Evolutionary conservation across 2,329 filamentous ascomycete species (phyloP).

Genomic region (Aspergillus bombycis): DNA sequence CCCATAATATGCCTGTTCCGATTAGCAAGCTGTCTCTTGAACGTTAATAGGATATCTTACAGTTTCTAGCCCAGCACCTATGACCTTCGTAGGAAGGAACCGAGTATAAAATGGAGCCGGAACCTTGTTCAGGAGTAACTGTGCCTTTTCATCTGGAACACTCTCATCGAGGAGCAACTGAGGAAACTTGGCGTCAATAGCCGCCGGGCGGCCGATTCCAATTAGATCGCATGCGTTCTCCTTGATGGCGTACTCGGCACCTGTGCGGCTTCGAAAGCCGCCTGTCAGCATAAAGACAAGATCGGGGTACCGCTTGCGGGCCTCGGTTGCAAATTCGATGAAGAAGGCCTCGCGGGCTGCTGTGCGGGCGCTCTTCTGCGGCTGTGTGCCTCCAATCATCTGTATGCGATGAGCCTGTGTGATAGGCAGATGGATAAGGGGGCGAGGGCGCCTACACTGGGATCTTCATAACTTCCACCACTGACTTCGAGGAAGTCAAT

Average conservation of each 20-base stretch:
- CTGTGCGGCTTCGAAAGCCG: constrained; percentile 60
- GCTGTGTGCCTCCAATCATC: constrained; percentile 39
- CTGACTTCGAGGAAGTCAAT: constrained; percentile 72
- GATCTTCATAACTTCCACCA: constrained; percentile 63
- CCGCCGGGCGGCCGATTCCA: constrained; percentile 52
- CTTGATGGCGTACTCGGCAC: constrained; percentile 54
- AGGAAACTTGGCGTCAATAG: constrained; percentile 49
- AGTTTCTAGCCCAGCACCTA: constrained; percentile 36
- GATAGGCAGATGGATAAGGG: background rate
- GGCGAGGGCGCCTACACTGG: constrained; percentile 42
- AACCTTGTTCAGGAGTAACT: constrained; percentile 28
- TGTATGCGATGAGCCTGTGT: constrained; percentile 1
- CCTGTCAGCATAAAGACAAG: constrained; percentile 63
- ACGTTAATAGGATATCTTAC: constrained; percentile 25
- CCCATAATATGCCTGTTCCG: constrained; percentile 27
- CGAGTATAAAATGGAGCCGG: constrained; percentile 26
- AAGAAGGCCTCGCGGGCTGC: constrained; percentile 68
- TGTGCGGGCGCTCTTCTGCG: constrained; percentile 47
- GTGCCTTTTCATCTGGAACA: constrained; percentile 29
- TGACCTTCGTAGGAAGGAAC: constrained; percentile 27
- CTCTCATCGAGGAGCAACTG: constrained; percentile 34
- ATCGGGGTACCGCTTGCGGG: constrained; percentile 50
- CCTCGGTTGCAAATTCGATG: constrained; percentile 63
- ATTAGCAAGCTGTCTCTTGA: background rate
- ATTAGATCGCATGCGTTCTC: constrained; percentile 54